phyloP scores from a whole-genome alignment of 495 filamentous ascomycete species.

The Schizothecium vesticola region DNA sequence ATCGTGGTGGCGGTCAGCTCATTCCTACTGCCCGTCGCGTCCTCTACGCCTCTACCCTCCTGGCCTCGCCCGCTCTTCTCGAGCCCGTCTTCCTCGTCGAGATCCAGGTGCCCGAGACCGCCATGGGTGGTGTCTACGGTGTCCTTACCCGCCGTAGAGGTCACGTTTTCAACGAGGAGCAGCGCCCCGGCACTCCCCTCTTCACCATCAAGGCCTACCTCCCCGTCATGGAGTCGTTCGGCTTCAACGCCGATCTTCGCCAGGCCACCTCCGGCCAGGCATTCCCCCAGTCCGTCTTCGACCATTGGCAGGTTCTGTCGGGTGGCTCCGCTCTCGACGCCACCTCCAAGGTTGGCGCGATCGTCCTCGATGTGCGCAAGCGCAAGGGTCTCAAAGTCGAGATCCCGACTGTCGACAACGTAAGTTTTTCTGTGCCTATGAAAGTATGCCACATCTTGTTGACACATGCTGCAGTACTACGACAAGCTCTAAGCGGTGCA shows the following conservation, averaged over 20 bases:
- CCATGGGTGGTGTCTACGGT: constrained; percentile 99
- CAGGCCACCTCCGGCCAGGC: constrained; percentile 90
- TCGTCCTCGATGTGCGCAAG: constrained; percentile 89
- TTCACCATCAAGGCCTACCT: constrained; percentile 99
- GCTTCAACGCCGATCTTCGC: constrained; percentile 97
- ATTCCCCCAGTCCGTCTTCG: constrained; percentile 98
- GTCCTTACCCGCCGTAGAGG: constrained; percentile 96
- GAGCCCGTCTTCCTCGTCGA: constrained; percentile 99
- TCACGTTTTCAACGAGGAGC: constrained; percentile 98
- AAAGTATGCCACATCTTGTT: constrained; percentile 35
- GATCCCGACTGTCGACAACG: constrained; percentile 85
- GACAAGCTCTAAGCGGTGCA: constrained; percentile 81
- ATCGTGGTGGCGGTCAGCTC: constrained; percentile 98
- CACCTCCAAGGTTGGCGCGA: constrained; percentile 76
- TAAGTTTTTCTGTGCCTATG: constrained; percentile 50
- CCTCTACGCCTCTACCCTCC: constrained; percentile 84
- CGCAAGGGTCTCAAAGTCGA: constrained; percentile 98
- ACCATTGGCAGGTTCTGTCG: constrained; percentile 93
- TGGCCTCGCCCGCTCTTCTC: constrained; percentile 83
- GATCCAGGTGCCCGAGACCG: constrained; percentile 96
- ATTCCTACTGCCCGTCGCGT: constrained; percentile 98
- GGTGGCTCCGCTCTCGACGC: constrained; percentile 89
- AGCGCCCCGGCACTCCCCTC: constrained; percentile 96
- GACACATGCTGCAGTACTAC: constrained; percentile 74
- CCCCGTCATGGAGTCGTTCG: constrained; percentile 99